phyloP scores from a whole-genome alignment of 2,329 filamentous ascomycete species.

The Paraconiothyrium sp. region DNA sequence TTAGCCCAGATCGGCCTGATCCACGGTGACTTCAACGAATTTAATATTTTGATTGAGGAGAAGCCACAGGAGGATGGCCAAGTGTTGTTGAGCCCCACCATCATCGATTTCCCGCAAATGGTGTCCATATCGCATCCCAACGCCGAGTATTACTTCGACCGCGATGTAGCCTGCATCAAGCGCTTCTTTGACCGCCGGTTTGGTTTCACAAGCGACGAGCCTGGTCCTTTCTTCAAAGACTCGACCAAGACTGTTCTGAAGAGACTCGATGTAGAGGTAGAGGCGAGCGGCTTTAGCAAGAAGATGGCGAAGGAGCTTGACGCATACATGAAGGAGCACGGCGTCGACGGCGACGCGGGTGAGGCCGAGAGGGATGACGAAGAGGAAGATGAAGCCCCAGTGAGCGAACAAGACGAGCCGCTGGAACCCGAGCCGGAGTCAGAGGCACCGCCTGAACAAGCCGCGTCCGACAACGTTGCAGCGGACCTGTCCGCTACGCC shows the following conservation, averaged over 20 bases:
- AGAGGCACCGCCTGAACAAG: background rate
- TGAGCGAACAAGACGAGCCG: conserved; percentile 20
- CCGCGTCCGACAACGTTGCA: conserved; percentile 7
- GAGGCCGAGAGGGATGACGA: conserved; percentile 39
- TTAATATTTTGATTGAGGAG: conserved; percentile 96
- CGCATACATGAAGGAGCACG: conserved; percentile 81
- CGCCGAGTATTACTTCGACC: conserved; percentile 96
- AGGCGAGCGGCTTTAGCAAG: conserved; percentile 93
- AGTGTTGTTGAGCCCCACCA: conserved; percentile 74
- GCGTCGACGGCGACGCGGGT: conserved; percentile 63
- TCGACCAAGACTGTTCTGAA: conserved; percentile 75
- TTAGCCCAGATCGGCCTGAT: conserved; percentile 89
- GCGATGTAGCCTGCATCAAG: conserved; percentile 95
- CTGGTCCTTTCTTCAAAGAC: conserved; percentile 86
- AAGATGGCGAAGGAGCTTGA: conserved; percentile 97
- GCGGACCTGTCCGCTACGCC: conserved; percentile 13
- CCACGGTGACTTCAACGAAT: conserved; percentile 99
- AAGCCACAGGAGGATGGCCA: conserved; percentile 49
- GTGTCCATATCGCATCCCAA: conserved; percentile 93
- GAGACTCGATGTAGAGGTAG: conserved; percentile 87
- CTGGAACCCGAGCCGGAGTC: background rate
- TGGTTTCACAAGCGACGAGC: conserved; percentile 81
- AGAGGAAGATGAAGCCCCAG: conserved; percentile 26
- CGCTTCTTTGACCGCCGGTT: conserved; percentile 91
- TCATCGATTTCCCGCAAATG: conserved; percentile 99